Percentiles rank a stretch among this genome's conserved stretches.
Conservation (phyloP, 1,284 basidiomycete genomes). For the Trichosporon coremiiforme region DNA sequence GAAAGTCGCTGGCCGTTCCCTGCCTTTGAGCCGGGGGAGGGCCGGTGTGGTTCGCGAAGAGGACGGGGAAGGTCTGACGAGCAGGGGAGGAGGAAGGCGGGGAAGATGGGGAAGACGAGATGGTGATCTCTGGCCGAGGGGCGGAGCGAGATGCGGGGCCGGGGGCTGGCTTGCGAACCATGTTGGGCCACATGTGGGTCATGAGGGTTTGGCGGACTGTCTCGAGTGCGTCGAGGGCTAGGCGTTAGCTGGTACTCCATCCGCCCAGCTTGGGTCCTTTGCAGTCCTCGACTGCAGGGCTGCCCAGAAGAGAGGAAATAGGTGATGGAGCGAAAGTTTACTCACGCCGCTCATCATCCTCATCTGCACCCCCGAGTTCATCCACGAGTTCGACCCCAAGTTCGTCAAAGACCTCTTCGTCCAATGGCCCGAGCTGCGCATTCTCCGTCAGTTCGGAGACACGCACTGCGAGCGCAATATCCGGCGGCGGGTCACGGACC, state of each 20-base stretch:
- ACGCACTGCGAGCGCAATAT: constrained; percentile 46
- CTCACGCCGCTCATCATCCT: constrained; percentile 52
- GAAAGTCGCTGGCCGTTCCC: constrained; percentile 27
- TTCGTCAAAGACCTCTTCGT: constrained; percentile 45
- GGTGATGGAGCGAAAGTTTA: constrained; percentile 9
- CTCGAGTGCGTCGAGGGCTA: constrained; percentile 45
- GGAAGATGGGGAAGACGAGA: too few species aligned
- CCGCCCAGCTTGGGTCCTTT: neutral
- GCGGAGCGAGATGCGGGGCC: neutral
- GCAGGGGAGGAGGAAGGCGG: neutral
- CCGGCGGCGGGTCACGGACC: constrained; percentile 39
- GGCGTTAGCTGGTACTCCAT: neutral
- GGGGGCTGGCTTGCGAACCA: constrained; percentile 34
- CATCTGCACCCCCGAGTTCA: constrained; percentile 40
- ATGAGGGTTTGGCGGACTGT: constrained; percentile 48
- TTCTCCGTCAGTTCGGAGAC: neutral
- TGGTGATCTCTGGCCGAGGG: constrained; percentile 23
- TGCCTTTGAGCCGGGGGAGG: neutral
- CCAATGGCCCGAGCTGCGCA: constrained; percentile 19
- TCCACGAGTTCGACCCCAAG: constrained; percentile 51
- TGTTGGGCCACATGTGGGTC: constrained; percentile 54
- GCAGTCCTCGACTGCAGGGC: too few species aligned
- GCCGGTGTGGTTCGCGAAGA: constrained; percentile 15
- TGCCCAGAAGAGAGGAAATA: too few species aligned
- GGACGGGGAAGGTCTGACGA: constrained; percentile 25